These are phyloP conservation scores for Ceratobasidium sp. DNA, from an alignment of 1,284 basidiomycete genomes.

Conservation along the genomic window DNA sequence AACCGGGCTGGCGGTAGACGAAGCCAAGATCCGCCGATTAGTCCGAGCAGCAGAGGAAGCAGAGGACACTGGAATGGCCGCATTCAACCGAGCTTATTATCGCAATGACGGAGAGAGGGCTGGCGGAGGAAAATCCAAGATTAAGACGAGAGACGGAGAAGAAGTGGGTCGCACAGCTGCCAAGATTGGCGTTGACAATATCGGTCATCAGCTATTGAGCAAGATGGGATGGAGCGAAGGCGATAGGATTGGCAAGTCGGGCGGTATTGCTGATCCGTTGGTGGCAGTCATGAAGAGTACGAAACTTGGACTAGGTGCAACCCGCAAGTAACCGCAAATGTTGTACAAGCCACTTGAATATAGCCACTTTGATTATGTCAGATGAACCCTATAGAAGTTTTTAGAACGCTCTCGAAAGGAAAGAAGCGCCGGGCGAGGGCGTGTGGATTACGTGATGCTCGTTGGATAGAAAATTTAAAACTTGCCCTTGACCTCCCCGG, in stretches of 20 bases:
- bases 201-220: constrained; percentile 84
- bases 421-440: constrained; percentile 41
- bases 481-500: constrained; percentile 44
- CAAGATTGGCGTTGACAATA: constrained; percentile 75
- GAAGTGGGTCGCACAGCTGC: constrained; percentile 81
- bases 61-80: constrained; percentile 54
- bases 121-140: constrained; percentile 56
- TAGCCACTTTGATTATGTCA: constrained; percentile 5
- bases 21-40: constrained; percentile 67
- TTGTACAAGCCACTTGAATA: constrained; percentile 26
- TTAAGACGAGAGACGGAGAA: constrained; percentile 74
- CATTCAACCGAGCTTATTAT: constrained; percentile 52
- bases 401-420: constrained; percentile 23
- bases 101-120: constrained; percentile 54
- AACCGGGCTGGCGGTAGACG: constrained; percentile 67
- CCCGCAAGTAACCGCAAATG: constrained; percentile 25
- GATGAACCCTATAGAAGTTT: constrained; percentile 37
- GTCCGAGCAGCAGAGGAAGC: constrained; percentile 56
- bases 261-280: constrained; percentile 49
- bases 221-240: constrained; percentile 73
- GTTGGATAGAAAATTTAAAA: constrained; percentile 39
- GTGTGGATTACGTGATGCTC: constrained; percentile 43
- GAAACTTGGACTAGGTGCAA: constrained; percentile 50
- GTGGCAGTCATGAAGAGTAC: constrained; percentile 49
- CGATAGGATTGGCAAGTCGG: constrained; percentile 49